Base-by-base conservation (phyloP, 176 grass and related monocot species). In the Areca catechu region DNA sequence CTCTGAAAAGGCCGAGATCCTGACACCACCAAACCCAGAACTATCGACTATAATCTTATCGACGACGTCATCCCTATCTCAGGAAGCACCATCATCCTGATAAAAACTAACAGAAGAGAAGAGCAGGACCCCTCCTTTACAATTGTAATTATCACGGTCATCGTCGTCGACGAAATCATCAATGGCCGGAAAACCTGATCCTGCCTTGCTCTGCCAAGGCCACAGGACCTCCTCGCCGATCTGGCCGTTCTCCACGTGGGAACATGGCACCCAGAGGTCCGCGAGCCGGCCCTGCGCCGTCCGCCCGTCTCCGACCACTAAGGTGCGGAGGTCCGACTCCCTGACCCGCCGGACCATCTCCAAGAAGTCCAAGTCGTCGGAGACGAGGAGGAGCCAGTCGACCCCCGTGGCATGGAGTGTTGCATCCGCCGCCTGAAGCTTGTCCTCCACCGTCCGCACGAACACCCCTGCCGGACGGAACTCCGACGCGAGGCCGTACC, bases 351-450 rank as follows among this genome's bases (percentile, higher is more conserved):
- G 76, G 37, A 91, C 58, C 6, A 85, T 91, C 22, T 91, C 83
- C 0, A 76, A 80, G 69, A 91, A 97, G 57, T 88, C 86, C 0
- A 83, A 88, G 68, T 97, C 86, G 16, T 97, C 86, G 4, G 92
- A 97, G 55, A 91, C 77, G 15, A 91, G 76, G 18, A 97, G 75
- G 37, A 97, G 30, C 83, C 83, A 91, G 24, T 97, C 83, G 5
- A 97, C 19, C 92, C 78, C n/a, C 86, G 76, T 22, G 83, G 74
- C 3, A 97, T 28, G 0, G 78, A 82, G 56, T 91, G 77, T 65
- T 71, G 85, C 43, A 97, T 85, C 66, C 86, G 83, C 92, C 17
- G 86, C 86, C 73, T 97, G 92, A 19, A 86, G 83, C 72, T 97
- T 97, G 60, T 83, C 71, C 0, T 81, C 20, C 52, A 96, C 86